Evolutionary conservation across 2,329 filamentous ascomycete species (phyloP).

Genomic region (Sclerotinia trifoliorum): DNA sequence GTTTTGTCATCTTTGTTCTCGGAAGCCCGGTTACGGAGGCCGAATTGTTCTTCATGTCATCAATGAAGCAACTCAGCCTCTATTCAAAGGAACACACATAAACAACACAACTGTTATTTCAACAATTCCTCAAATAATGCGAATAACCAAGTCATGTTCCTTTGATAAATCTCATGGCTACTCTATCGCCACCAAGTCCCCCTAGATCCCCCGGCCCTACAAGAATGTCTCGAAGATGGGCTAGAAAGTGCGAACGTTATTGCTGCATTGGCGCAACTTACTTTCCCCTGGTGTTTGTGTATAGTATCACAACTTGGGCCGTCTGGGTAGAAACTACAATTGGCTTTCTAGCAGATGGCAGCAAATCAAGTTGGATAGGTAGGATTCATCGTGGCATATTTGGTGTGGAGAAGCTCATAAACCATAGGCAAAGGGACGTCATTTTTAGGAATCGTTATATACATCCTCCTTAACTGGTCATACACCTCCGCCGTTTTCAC

Average conservation of each 20-base stretch:
- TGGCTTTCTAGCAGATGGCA: constrained; percentile 52
- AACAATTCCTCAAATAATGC: constrained; percentile 17
- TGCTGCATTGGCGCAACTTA: constrained; percentile 79
- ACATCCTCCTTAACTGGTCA: constrained; percentile 76
- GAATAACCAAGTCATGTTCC: constrained; percentile 10
- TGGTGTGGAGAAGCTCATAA: constrained; percentile 22
- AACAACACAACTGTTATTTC: not conserved
- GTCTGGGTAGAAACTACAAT: constrained; percentile 82
- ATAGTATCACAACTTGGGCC: constrained; percentile 88
- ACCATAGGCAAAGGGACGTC: constrained; percentile 55
- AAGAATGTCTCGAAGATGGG: constrained; percentile 58
- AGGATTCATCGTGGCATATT: constrained; percentile 31
- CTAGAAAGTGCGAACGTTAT: constrained; percentile 72
- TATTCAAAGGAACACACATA: not conserved
- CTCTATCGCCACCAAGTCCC: constrained; percentile 31
- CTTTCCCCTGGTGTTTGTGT: constrained; percentile 87
- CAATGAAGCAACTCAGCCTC: constrained; percentile 6
- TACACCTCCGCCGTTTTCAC: constrained; percentile 96
- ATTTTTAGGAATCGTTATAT: constrained; percentile 67
- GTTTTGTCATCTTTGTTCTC: not conserved
- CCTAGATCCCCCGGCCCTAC: constrained; percentile 41
- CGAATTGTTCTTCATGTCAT: not conserved
- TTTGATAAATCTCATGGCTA: constrained; percentile 31
- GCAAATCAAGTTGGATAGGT: constrained; percentile 58
- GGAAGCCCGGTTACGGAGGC: constrained; percentile 1